Base-by-base conservation (phyloP, 2,329 filamentous ascomycete species). In the Penicillium sp. region DNA sequence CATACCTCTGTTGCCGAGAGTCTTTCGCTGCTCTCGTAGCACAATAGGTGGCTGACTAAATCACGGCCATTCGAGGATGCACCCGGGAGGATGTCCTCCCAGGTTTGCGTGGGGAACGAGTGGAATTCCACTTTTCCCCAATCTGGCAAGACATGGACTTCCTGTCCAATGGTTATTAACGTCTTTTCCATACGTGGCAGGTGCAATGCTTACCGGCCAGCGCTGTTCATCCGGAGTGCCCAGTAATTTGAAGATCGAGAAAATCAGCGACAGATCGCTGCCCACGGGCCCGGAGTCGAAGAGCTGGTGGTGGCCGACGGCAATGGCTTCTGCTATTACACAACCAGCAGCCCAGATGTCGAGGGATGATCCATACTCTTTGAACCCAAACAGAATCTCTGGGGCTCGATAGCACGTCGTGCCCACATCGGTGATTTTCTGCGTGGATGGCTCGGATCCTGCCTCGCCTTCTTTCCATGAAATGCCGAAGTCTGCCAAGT, bases 341-440 rank as follows among this genome's bases (percentile, higher is more conserved):
- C 88, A 88, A 1, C 95, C 94, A 0, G 89, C 82, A 4, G 87
- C 89, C 94, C 95, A 99, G 75, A 97, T 85, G 72, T 99, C 94
- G 3, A 97, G 81, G 9, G 83, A 80, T 0, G 83, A 72, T 2
- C 82, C 83, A 69, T 99, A 99, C 0, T 79, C 76, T 48, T 82
- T 85, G 71, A 92, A 82, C 0, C 92, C 94, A 70, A 99, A 97
- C 7, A 99, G 80, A 1, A 92, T 83, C 69, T 99, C 95, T 0
- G 94, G 94, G 0, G 93, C 84, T 20, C 95, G 86, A 75, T 99
- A 99, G 47, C 89, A 85, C 0, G 92, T 93, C 1, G 93, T 97
- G 35, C 94, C 94, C 26, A 99, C 89, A 71, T 99, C 95, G 8
- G 94, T 87, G 50, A 96, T 89, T 74, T 97, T 97, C 53, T 80